Base-by-base conservation (phyloP, 2,329 filamentous ascomycete genomes). In the Sporothrix curviconia region DNA sequence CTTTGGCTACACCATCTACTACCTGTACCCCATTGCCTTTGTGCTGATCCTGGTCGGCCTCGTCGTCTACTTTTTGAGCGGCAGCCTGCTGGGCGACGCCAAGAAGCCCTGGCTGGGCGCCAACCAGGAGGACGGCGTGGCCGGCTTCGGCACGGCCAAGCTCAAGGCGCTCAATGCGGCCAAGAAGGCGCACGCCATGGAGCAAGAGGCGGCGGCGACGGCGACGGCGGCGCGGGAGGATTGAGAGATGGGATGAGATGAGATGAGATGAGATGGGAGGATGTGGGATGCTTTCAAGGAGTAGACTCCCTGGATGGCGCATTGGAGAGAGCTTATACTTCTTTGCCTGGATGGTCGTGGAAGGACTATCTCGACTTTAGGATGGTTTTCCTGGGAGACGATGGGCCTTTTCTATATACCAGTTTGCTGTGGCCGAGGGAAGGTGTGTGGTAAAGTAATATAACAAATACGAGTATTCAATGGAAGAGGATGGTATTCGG, bases 31-130 rank as follows among this genome's bases (percentile, higher is more conserved):
- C 5, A 89, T 96, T 68, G 92, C 94, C 12, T 99, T 99, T 71
- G 89, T 95, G 9, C 78, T 92, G 64, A 97, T 99, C 70, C 84
- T 99, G 64, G 55, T 92, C 28, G 92, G 94, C 1, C 82, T 96
- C 65, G 78, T 92, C 50, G 79, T 90, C 46, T 99, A 99, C 73
- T 97, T 96, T 71, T 74, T 95, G 36, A 85, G 88, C 1, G 90
- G 91, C 58, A 87, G 84, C 68, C 81, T 89, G 57, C 74, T 96
- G 52, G 92, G 91, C 32, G 94, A 97, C 72, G 85, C 88, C 55
- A 84, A 86, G 77, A 99, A 99, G 81, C 94, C 94, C 17, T 99
- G 94, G 94, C 75, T 99, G 54, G 92, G 92, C 2, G 80, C 84
- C 58, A 85, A 90, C 69, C 94, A 99, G 78, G 89, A 92, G 71